Evolutionary conservation across 2,329 filamentous ascomycete species (phyloP).

Genomic region (Penicillium sp.): DNA sequence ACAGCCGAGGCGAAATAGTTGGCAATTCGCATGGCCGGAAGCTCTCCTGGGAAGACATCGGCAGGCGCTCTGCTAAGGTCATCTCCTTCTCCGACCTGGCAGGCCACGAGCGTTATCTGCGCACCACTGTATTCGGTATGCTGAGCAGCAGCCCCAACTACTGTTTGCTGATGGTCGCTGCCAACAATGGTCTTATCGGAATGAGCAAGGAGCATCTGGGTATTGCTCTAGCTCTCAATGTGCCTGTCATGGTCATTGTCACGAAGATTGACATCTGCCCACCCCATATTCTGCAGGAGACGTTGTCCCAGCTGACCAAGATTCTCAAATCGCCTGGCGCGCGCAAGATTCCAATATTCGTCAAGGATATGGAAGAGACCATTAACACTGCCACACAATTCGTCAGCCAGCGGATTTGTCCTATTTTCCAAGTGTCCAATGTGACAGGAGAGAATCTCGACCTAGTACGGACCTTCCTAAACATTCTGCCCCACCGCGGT

Average conservation of each 20-base stretch:
- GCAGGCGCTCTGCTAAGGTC: slow-evolving; percentile 88
- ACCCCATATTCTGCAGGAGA: slow-evolving; percentile 90
- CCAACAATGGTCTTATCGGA: slow-evolving; percentile 93
- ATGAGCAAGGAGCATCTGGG: slow-evolving; percentile 99
- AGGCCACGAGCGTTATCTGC: slow-evolving; percentile 90
- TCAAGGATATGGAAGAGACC: slow-evolving; percentile 86
- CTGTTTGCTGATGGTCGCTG: slow-evolving; percentile 95
- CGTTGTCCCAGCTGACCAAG: slow-evolving; percentile 82
- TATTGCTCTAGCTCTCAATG: slow-evolving; percentile 89
- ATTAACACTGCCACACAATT: slow-evolving; percentile 96
- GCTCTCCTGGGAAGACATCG: slow-evolving; percentile 96
- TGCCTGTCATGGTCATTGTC: slow-evolving; percentile 95
- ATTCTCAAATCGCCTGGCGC: slow-evolving; percentile 93
- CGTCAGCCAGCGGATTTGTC: slow-evolving; percentile 90
- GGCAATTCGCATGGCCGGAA: slow-evolving; percentile 79
- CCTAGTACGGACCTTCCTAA: slow-evolving; percentile 86
- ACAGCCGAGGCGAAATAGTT: slow-evolving; percentile 79
- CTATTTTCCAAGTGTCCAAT: slow-evolving; percentile 97
- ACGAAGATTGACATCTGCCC: slow-evolving; percentile 99
- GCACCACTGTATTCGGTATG: slow-evolving; percentile 94
- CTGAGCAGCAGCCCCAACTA: slow-evolving; percentile 95
- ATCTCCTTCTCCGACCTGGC: slow-evolving; percentile 95
- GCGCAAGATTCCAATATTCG: slow-evolving; percentile 92
- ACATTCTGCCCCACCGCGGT: slow-evolving; percentile 91
- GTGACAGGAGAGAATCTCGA: slow-evolving; percentile 91